phyloP scores from a whole-genome alignment of 2,329 filamentous ascomycete genomes.

The Aspergillus melleus region DNA sequence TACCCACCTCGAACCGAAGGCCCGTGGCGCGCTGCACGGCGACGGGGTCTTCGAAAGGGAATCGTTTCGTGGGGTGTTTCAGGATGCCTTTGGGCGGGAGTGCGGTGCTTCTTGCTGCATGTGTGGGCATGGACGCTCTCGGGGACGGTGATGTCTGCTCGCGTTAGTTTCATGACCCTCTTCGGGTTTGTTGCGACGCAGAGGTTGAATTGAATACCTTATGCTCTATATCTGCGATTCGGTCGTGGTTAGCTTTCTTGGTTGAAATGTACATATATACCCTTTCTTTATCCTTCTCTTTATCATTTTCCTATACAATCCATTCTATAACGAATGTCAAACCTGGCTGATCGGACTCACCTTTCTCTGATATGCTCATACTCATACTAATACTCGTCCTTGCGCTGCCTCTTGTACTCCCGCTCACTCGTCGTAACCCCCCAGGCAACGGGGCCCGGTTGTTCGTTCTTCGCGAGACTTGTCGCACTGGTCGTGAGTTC shows the following conservation, averaged over 20 bases:
- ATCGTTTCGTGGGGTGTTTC: slow-evolving; percentile 9
- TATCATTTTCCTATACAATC: too few species aligned
- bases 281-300: not conserved
- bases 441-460: not conserved
- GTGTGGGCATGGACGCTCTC: not conserved
- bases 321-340: too few species aligned
- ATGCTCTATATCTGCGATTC: too few species aligned
- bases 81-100: slow-evolving; percentile 11
- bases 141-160: not conserved
- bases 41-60: slow-evolving; percentile 6
- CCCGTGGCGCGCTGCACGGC: not conserved
- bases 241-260: not conserved
- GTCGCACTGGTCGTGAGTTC: not conserved
- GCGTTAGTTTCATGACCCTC: not conserved
- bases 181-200: too few species aligned
- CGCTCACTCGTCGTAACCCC: not conserved
- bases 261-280: not conserved
- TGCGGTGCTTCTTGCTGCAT: not conserved
- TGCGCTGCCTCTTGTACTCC: not conserved
- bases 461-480: not conserved
- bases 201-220: too few species aligned
- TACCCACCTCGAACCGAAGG: slow-evolving; percentile 7
- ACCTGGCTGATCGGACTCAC: not conserved
- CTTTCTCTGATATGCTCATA: not conserved
- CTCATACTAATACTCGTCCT: not conserved